Evolutionary conservation across 2,329 filamentous ascomycete species (phyloP).

Genomic region (Neopestalotiopsis rosae): DNA sequence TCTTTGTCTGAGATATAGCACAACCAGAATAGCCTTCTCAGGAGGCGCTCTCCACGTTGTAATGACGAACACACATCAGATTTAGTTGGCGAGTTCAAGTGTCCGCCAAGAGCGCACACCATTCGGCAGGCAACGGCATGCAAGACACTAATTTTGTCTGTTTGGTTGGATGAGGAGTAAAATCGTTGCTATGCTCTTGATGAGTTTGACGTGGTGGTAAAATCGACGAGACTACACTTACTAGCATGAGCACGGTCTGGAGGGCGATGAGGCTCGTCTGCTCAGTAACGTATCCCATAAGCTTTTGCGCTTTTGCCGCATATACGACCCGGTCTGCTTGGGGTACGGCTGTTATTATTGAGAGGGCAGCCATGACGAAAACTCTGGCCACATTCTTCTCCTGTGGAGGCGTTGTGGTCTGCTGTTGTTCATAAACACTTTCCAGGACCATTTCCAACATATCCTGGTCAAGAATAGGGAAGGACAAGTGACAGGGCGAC

Average conservation of each 20-base stretch:
- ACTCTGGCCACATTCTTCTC: neutral
- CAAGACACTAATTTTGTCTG: neutral
- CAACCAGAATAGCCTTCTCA: constrained; percentile 2
- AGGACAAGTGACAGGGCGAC: neutral
- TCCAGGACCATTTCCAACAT: neutral
- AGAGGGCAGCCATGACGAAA: neutral
- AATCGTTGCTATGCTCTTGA: neutral
- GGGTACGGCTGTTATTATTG: neutral
- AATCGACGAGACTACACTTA: neutral
- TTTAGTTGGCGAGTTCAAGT: neutral
- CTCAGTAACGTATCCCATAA: neutral
- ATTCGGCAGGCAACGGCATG: neutral
- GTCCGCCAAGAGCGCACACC: neutral
- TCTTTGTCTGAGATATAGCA: constrained; percentile 3
- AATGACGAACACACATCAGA: neutral
- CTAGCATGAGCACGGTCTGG: neutral
- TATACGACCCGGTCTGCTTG: neutral
- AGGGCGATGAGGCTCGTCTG: neutral
- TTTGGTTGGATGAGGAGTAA: neutral
- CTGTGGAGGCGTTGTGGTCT: neutral
- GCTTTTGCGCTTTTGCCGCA: neutral
- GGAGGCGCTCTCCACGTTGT: neutral
- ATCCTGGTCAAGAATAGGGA: neutral
- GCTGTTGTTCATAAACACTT: neutral
- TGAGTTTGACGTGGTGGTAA: neutral